Evolutionary conservation across 768 basidiomycete species (phyloP).

Genomic region (Leucosporidium scottii): DNA sequence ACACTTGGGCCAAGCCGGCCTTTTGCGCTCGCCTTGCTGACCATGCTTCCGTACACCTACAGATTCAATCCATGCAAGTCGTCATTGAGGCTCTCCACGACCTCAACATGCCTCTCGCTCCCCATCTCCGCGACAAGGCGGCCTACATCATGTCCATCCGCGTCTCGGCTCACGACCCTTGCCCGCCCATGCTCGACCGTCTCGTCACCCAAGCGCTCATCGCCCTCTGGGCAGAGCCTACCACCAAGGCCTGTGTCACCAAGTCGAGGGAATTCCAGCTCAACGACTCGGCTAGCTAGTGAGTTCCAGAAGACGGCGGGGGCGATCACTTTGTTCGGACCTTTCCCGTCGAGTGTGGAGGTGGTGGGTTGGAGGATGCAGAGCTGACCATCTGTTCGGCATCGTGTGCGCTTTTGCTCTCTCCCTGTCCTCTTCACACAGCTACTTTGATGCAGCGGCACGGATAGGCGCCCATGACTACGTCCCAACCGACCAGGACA

Average conservation of each 20-base stretch:
- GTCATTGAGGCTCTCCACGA: constrained; percentile 80
- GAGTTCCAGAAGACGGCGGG: constrained; percentile 28
- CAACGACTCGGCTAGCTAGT: constrained; percentile 89
- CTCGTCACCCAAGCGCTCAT: constrained; percentile 71
- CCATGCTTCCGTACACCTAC: not conserved
- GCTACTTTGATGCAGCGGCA: constrained; percentile 85
- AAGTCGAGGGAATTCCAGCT: constrained; percentile 92
- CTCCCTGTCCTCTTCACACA: constrained; percentile 18
- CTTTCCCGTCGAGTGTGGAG: not conserved
- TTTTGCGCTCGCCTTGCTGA: not conserved
- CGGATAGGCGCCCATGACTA: constrained; percentile 68
- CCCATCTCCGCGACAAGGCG: constrained; percentile 67
- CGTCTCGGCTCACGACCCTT: constrained; percentile 34
- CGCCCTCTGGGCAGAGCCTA: constrained; percentile 67
- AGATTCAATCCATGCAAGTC: constrained; percentile 83
- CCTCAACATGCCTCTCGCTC: constrained; percentile 63
- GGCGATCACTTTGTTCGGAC: not conserved
- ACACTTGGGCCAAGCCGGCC: not conserved
- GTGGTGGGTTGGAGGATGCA: too few species aligned
- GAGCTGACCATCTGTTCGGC: too few species aligned
- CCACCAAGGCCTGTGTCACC: constrained; percentile 73
- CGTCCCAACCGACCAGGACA: constrained; percentile 91
- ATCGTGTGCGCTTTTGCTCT: not conserved
- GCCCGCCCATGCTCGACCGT: constrained; percentile 50
- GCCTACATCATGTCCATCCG: constrained; percentile 34